A percentile compares a stretch with the other conserved stretches of the same genome.
phyloP scores from a whole-genome alignment of 805 yeast genomes.

The Lipomyces anomalus region DNA sequence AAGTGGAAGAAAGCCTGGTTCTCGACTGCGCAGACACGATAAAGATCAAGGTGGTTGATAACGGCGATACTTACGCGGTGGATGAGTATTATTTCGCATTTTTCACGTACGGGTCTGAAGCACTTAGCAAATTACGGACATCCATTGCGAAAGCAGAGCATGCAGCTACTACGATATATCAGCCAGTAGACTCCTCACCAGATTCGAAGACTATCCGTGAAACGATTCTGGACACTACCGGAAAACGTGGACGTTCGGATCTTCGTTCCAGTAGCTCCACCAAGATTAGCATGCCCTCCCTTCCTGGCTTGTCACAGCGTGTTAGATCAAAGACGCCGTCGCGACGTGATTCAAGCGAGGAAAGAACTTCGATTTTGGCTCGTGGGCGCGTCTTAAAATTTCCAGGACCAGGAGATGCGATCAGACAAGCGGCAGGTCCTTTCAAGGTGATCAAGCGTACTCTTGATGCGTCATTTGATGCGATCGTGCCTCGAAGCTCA shows the following conservation, averaged over 20 bases:
- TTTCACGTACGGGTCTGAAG: constrained; percentile 47
- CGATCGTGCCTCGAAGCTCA: background rate
- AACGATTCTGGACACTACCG: constrained; percentile 39
- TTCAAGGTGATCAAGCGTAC: background rate
- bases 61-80: constrained; percentile 46
- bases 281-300: background rate
- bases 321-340: background rate
- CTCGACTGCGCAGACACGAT: constrained; percentile 54
- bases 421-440: constrained; percentile 8
- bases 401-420: background rate
- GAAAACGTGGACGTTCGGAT: background rate
- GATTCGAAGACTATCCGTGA: too few relatives aligned
- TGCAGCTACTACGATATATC: too few relatives aligned
- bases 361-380: background rate
- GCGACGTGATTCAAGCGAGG: background rate
- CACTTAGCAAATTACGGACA: constrained; percentile 20
- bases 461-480: background rate
- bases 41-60: constrained; percentile 56
- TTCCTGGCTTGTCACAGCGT: background rate
- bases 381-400: constrained; percentile 1
- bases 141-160: background rate
- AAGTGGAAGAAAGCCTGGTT: constrained; percentile 51
- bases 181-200: too few relatives aligned
- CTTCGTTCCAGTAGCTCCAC: background rate
- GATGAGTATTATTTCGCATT: constrained; percentile 69